phyloP scores from a whole-genome alignment of 306 rosid genomes.

The Oemleria cerasiformis region DNA sequence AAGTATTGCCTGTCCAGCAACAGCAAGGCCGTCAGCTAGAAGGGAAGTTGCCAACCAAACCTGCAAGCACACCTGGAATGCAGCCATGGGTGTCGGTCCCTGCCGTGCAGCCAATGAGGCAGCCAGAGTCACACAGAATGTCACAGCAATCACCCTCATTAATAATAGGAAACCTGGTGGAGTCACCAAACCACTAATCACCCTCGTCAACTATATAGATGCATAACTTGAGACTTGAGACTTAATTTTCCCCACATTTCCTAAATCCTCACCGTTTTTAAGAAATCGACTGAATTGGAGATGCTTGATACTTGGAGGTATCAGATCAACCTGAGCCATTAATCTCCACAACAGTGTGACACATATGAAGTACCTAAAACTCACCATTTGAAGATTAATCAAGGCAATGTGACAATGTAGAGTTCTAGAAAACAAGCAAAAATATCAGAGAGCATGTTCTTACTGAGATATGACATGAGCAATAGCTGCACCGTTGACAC shows the following conservation, averaged over 20 bases:
- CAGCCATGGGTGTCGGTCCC: slow-evolving; percentile 92
- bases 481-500: slow-evolving; percentile 89
- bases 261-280: slow-evolving; percentile 13
- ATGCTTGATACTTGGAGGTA: slow-evolving; percentile 16
- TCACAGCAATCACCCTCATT: slow-evolving; percentile 90
- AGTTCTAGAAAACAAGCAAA: background rate
- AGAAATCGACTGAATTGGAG: slow-evolving; percentile 18
- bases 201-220: no score
- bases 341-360: slow-evolving; percentile 14
- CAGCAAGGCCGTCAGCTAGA: slow-evolving; percentile 94
- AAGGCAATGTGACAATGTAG: background rate
- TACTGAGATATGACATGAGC: slow-evolving; percentile 98
- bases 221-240: no score
- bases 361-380: background rate
- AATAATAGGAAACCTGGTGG: slow-evolving; percentile 79
- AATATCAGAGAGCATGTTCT: slow-evolving; percentile 18
- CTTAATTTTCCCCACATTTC: no score
- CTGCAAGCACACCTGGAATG: slow-evolving; percentile 94
- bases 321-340: slow-evolving; percentile 8
- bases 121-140: slow-evolving; percentile 90
- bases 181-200: slow-evolving; percentile 18
- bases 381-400: background rate
- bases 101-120: slow-evolving; percentile 89
- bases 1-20: slow-evolving; percentile 97
- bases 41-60: slow-evolving; percentile 93